Evolutionary conservation across 169 alveolate genomes (phyloP).

Genomic region (Amoebophrya sp.): DNA sequence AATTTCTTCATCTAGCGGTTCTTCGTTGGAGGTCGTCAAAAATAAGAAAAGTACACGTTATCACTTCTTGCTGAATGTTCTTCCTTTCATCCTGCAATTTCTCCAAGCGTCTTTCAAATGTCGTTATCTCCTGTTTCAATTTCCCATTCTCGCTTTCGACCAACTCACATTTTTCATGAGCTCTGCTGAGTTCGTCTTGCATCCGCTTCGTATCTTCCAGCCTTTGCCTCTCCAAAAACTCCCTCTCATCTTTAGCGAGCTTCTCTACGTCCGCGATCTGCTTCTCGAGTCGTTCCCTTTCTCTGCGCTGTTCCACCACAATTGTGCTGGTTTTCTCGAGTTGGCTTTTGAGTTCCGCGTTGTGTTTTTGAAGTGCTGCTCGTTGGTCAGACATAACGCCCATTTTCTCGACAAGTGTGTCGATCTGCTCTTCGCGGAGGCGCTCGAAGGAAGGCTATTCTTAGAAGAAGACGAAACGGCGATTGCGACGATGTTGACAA

Average conservation of each 20-base stretch:
- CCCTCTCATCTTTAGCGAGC: neutral
- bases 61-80: neutral
- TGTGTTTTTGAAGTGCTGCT: too few relatives aligned
- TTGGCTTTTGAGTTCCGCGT: neutral
- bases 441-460: neutral
- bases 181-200: too few relatives aligned
- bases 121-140: neutral
- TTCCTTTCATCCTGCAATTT: neutral
- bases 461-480: neutral
- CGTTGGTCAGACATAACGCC: neutral
- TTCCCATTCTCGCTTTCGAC: too few relatives aligned
- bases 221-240: neutral
- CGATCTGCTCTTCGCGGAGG: conserved; percentile 1
- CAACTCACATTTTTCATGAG: too few relatives aligned
- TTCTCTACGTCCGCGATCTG: neutral
- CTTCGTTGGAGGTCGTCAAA: too few relatives aligned
- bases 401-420: conserved; percentile 18
- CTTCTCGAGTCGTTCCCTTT: neutral
- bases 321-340: neutral
- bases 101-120: neutral
- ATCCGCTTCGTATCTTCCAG: too few relatives aligned
- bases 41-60: neutral
- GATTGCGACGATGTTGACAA: neutral
- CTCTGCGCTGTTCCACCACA: neutral
- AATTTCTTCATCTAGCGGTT: too few relatives aligned